Conservation (phyloP, 148 eudicot genomes). For the Rhododendron ovatum region DNA sequence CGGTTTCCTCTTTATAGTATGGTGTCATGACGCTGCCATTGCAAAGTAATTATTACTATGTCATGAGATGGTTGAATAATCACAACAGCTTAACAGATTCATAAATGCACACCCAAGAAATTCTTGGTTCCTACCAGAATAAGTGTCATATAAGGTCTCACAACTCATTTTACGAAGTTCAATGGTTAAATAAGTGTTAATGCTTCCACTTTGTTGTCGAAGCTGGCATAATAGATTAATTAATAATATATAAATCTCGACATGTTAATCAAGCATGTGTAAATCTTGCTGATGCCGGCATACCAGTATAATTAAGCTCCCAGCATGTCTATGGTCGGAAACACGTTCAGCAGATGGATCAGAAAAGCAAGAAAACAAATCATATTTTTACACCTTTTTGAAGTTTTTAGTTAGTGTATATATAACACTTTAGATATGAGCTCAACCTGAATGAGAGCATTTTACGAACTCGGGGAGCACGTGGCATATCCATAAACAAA, state of each 20-base stretch:
- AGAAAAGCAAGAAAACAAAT: not conserved
- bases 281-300: not conserved
- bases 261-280: not conserved
- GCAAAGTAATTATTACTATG: conserved; percentile 10
- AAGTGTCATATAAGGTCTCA: not conserved
- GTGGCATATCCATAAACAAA: conserved; percentile 53
- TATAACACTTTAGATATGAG: not conserved
- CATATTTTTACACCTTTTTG: not conserved
- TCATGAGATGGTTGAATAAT: conserved; percentile 4
- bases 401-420: not conserved
- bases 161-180: not conserved
- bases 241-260: not conserved
- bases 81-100: not conserved
- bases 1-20: conserved; percentile 37
- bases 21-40: conserved; percentile 41
- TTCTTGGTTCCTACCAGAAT: not conserved
- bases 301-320: not conserved
- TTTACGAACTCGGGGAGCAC: conserved; percentile 48
- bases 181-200: not conserved
- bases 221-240: not conserved
- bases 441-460: conserved; percentile 48
- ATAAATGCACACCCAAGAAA: not conserved
- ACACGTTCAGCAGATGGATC: not conserved
- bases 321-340: not conserved
- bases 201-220: not conserved